Evolutionary conservation across 2,329 filamentous ascomycete genomes (phyloP).

Genomic region (Chalara sp.): DNA sequence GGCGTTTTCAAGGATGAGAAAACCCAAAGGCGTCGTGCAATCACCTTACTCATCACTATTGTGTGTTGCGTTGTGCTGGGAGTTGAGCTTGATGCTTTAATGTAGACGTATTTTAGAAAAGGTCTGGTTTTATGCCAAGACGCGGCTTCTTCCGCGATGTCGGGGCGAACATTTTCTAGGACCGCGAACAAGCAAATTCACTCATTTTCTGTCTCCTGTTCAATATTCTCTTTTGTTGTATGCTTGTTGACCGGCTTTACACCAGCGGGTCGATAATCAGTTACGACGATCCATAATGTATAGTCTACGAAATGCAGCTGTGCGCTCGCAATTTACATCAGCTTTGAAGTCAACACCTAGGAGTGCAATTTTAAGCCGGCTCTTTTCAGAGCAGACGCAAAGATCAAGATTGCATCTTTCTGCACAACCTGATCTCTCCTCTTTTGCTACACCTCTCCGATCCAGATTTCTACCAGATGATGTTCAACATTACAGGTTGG

Average conservation of each 20-base stretch:
- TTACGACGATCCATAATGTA: conserved; percentile 16
- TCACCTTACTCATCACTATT: conserved; percentile 23
- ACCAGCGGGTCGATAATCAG: too few relatives aligned
- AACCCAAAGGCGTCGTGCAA: conserved; percentile 22
- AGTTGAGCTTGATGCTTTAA: too few relatives aligned
- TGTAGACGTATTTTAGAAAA: too few relatives aligned
- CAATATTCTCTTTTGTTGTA: too few relatives aligned
- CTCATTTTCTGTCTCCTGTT: too few relatives aligned
- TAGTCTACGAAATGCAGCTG: conserved; percentile 20
- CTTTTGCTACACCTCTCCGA: conserved; percentile 29
- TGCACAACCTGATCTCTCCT: conserved; percentile 31
- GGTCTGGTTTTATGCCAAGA: too few relatives aligned
- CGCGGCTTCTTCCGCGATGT: too few relatives aligned
- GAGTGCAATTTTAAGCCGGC: neutral
- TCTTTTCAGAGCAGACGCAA: conserved; percentile 28
- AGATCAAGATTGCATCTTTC: conserved; percentile 16
- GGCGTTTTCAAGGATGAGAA: conserved; percentile 16
- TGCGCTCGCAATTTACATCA: neutral
- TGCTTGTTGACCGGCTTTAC: too few relatives aligned
- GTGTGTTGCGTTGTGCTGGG: neutral
- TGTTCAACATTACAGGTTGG: conserved; percentile 8
- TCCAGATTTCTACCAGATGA: conserved; percentile 33
- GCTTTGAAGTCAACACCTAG: neutral
- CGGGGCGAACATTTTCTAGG: too few relatives aligned
- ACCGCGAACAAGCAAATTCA: too few relatives aligned